Evolutionary conservation across 805 yeast genomes (phyloP), one percentile per base, ranked within the genome.

Genomic region (Candida dendrica): DNA sequence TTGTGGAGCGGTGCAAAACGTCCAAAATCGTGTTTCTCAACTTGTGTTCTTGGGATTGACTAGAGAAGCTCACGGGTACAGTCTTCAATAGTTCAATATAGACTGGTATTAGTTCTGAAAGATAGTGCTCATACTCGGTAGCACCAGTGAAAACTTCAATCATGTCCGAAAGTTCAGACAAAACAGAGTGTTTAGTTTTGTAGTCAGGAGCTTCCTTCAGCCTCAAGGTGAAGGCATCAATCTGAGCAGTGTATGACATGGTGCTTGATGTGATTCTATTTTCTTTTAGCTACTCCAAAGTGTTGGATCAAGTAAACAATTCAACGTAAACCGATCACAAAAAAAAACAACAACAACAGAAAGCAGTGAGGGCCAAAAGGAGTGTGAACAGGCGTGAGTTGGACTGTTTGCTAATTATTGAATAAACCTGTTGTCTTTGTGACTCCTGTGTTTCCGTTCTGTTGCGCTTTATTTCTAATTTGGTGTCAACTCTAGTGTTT

Each of bases 81-180:
- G 71, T 65, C 32, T 81, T 72, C 50, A 91, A 67, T 37, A 81
- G 72, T 40, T 71, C 66, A 42, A 84, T 61, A 49, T 89, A 77
- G 13, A 81, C 73, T 2, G 96, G 95, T 39, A 90, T 62, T 51
- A 88, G 61, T 47, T 73, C 75, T 44, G 77, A 69, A 36, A 90
- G 67, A 54, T 89, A 88, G 53, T 76, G 73, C 46, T 83, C 89
- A 60, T 89, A 88, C 51, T 90, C 97, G 18, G 79, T 78, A 4
- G 88, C 76, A 9, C 87, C 84, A 47, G 83, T 83, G 61, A 85
- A 84, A 2, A 88, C 75, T 57, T 91, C 98, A 34, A 89, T 73
- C 60, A 88, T 77, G 61, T 91, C 98, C 46, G 93, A 75, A 36
- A 91, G 68, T 60, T 91, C 97, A 4, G 89, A 79, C 34, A 88